Evolutionary conservation across 495 filamentous ascomycete genomes (phyloP).

Genomic region (Daldinia caldariorum): DNA sequence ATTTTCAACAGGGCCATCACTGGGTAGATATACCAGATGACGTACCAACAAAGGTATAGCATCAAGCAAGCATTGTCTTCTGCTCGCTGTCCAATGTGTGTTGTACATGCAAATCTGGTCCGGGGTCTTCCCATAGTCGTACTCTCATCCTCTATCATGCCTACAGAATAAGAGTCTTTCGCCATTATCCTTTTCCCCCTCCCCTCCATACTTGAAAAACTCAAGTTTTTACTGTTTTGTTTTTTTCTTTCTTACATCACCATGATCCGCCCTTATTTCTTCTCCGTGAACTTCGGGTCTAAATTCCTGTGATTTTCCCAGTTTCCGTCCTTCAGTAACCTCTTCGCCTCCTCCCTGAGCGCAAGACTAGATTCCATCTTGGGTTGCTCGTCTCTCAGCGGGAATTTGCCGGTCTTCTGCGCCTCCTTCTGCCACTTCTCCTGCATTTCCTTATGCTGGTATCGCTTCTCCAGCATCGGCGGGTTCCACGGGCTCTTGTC

Average conservation of each 20-base stretch:
- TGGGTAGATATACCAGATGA: slow-evolving; percentile 61
- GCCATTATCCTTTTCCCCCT: not conserved
- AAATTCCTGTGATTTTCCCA: slow-evolving; percentile 48
- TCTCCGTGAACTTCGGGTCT: slow-evolving; percentile 48
- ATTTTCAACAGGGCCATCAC: slow-evolving; percentile 75
- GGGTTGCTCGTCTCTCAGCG: slow-evolving; percentile 48
- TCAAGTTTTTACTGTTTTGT: not conserved
- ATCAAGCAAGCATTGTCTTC: not conserved
- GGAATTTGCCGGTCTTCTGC: slow-evolving; percentile 34
- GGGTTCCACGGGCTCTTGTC: slow-evolving; percentile 54
- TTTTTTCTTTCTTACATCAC: slow-evolving; percentile 3
- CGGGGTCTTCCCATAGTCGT: slow-evolving; percentile 30
- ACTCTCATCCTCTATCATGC: slow-evolving; percentile 24
- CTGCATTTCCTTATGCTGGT: slow-evolving; percentile 56
- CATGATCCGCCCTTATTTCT: slow-evolving; percentile 28
- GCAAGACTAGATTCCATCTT: slow-evolving; percentile 47
- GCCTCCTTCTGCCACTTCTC: slow-evolving; percentile 41
- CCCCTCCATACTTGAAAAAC: not conserved
- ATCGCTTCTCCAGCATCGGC: slow-evolving; percentile 46
- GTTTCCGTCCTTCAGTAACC: slow-evolving; percentile 59
- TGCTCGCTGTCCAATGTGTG: slow-evolving; percentile 20
- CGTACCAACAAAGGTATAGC: not conserved
- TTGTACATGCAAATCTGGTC: slow-evolving; percentile 16
- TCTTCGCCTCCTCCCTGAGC: slow-evolving; percentile 66
- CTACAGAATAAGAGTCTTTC: slow-evolving; percentile 1